Evolutionary conservation across 164 flowering plant genomes (phyloP).

Genomic region (Aristolochia californica): DNA sequence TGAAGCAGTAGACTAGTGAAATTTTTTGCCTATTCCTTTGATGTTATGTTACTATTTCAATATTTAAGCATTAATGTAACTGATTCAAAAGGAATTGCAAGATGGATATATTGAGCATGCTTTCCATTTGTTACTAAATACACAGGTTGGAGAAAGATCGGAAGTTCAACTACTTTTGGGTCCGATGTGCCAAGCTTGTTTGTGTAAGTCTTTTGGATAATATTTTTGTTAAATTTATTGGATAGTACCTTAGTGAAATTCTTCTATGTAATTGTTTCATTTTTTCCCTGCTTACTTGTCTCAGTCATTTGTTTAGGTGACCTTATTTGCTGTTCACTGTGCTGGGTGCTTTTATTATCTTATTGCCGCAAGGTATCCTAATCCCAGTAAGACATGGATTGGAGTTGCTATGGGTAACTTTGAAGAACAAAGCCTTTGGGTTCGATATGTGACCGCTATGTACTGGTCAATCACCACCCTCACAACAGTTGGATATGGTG

Average conservation of each 20-base stretch:
- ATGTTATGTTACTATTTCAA: too few relatives aligned
- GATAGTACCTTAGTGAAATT: background rate
- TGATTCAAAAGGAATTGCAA: too few relatives aligned
- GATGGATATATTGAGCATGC: background rate
- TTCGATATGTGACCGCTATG: constrained; percentile 66
- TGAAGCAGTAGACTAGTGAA: constrained; percentile 9
- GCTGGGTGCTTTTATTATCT: constrained; percentile 87
- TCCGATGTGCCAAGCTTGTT: constrained; percentile 73
- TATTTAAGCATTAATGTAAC: too few relatives aligned
- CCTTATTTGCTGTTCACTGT: constrained; percentile 89
- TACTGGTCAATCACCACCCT: constrained; percentile 98
- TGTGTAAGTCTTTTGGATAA: constrained; percentile 48
- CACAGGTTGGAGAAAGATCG: constrained; percentile 87
- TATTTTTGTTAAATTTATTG: background rate
- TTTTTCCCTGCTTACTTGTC: constrained; percentile 6
- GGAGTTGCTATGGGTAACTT: constrained; percentile 43
- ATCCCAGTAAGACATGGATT: constrained; percentile 64
- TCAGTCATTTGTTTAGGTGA: constrained; percentile 42
- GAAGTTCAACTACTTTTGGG: constrained; percentile 77
- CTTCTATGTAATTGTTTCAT: background rate
- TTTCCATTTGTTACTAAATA: constrained; percentile 1
- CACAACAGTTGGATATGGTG: constrained; percentile 95
- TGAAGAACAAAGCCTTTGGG: constrained; percentile 36
- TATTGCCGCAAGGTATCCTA: constrained; percentile 58
- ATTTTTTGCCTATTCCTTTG: too few relatives aligned